Evolutionary conservation across 192 early-diverging fungal species (phyloP).

Genomic region (Umbelopsis sp.): DNA sequence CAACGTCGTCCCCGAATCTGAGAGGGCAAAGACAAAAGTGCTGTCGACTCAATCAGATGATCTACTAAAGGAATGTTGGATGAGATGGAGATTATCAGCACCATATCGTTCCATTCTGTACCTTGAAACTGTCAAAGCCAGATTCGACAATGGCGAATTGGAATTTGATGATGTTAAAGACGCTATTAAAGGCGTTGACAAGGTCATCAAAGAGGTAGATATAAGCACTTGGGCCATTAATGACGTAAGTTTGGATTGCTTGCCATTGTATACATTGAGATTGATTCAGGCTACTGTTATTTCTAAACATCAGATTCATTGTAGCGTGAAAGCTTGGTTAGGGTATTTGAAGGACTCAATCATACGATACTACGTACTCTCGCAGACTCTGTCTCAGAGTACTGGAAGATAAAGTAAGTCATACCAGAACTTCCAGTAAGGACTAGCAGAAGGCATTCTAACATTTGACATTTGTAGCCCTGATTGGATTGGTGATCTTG

Average conservation of each 20-base stretch:
- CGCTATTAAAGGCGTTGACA: slow-evolving; percentile 36
- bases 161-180: slow-evolving; percentile 40
- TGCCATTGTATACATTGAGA: too few species aligned
- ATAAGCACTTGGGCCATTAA: slow-evolving; percentile 56
- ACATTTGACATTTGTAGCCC: slow-evolving; percentile 16
- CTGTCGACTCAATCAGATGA: slow-evolving; percentile 58
- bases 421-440: neutral
- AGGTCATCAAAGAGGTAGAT: slow-evolving; percentile 49
- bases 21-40: slow-evolving; percentile 38
- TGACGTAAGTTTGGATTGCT: slow-evolving; percentile 42
- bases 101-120: slow-evolving; percentile 54
- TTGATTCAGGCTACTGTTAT: neutral
- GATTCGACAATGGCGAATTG: slow-evolving; percentile 43
- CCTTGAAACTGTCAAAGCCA: slow-evolving; percentile 47
- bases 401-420: slow-evolving; percentile 34
- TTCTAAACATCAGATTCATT: neutral
- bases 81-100: slow-evolving; percentile 66
- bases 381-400: slow-evolving; percentile 28
- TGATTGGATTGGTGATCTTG: slow-evolving; percentile 28
- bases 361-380: slow-evolving; percentile 37
- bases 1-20: slow-evolving; percentile 35
- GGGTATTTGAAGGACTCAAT: slow-evolving; percentile 48
- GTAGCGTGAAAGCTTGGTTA: slow-evolving; percentile 48
- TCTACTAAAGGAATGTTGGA: slow-evolving; percentile 65
- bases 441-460: neutral